Evolutionary conservation across 2,329 filamentous ascomycete genomes (phyloP).

Genomic region (Colletotrichum sp.): DNA sequence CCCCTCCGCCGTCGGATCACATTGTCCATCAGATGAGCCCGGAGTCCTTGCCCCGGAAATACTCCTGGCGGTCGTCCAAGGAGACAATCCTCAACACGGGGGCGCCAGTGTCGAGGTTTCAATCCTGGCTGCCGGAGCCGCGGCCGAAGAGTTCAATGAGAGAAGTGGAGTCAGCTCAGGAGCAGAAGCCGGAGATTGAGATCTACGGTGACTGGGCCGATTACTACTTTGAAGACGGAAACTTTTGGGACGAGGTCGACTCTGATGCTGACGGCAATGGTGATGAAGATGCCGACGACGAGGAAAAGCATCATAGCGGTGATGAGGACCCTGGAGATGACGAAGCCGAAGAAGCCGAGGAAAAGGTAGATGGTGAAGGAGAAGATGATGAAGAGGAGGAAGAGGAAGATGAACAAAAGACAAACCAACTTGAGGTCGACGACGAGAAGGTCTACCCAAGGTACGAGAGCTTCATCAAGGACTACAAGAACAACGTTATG

Average conservation of each 20-base stretch:
- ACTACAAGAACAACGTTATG: slow-evolving; percentile 15
- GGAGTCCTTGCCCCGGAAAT: neutral
- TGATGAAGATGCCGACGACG: neutral
- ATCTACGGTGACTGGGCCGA: slow-evolving; percentile 24
- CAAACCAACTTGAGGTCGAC: neutral
- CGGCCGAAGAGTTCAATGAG: neutral
- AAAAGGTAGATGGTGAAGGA: neutral
- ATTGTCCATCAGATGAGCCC: neutral
- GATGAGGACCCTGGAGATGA: neutral
- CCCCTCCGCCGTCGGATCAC: slow-evolving; percentile 12
- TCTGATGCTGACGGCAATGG: neutral
- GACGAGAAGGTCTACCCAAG: neutral
- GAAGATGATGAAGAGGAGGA: neutral
- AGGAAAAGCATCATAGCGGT: neutral
- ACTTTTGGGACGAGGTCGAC: slow-evolving; percentile 9
- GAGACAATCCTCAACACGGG: slow-evolving; percentile 13
- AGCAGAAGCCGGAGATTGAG: slow-evolving; percentile 1
- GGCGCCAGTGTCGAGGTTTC: neutral
- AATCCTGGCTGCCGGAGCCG: slow-evolving; percentile 6
- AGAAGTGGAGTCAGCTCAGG: neutral
- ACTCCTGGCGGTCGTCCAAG: slow-evolving; percentile 16
- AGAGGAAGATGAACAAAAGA: neutral
- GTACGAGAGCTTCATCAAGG: slow-evolving; percentile 20
- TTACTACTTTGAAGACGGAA: slow-evolving; percentile 23
- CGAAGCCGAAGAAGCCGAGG: neutral